Evolutionary conservation across 208 protist species (phyloP).

Genomic region (Leishmania aethiopica): DNA sequence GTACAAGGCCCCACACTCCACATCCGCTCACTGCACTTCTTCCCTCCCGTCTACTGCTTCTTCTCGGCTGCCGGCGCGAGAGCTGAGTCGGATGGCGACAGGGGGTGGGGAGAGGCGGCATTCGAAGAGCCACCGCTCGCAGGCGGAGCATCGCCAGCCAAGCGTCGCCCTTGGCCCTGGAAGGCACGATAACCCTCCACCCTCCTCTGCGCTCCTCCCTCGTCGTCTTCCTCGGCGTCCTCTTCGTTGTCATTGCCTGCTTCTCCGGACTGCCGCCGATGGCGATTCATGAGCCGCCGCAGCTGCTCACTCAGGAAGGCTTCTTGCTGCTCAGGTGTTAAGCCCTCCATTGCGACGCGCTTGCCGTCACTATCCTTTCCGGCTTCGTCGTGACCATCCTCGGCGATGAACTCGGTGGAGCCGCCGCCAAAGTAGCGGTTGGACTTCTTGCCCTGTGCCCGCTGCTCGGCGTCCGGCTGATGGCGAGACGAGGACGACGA

Average conservation of each 20-base stretch:
- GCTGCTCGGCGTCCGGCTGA: constrained; percentile 17
- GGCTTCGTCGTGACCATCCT: constrained; percentile 14
- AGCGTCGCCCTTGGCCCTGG: constrained; percentile 26
- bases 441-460: constrained; percentile 39
- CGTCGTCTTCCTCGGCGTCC: neutral
- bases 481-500: constrained; percentile 10
- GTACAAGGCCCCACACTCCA: neutral
- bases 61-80: neutral
- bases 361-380: neutral
- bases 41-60: neutral
- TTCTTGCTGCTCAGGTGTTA: constrained; percentile 18
- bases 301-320: constrained; percentile 28
- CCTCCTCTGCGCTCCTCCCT: constrained; percentile 3
- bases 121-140: neutral
- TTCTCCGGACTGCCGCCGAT: constrained; percentile 4
- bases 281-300: constrained; percentile 23
- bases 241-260: neutral
- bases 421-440: constrained; percentile 69
- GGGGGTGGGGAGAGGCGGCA: constrained; percentile 1
- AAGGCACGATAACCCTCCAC: constrained; percentile 7
- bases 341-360: neutral
- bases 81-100: neutral
- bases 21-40: neutral
- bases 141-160: constrained; percentile 14
- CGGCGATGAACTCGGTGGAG: constrained; percentile 61